phyloP scores from a whole-genome alignment of 2,329 filamentous ascomycete species.

The Furcasterigmium sp. region DNA sequence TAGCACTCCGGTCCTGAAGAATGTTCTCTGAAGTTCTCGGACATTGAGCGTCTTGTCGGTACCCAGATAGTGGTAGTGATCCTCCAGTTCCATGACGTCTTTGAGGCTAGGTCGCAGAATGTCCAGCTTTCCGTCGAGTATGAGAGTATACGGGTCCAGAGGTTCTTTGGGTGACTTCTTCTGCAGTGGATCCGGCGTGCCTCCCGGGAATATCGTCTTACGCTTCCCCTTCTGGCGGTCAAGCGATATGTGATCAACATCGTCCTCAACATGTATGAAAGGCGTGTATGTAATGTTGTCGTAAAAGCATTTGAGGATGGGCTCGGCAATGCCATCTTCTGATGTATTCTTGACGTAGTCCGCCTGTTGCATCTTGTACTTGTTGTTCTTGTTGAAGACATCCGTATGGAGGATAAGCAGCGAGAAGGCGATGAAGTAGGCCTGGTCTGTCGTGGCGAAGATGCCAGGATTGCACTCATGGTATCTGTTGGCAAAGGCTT shows the following conservation, averaged over 20 bases:
- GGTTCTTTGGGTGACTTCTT: conserved; percentile 71
- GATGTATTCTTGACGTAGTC: conserved; percentile 95
- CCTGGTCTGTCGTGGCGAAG: conserved; percentile 83
- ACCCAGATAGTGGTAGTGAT: conserved; percentile 84
- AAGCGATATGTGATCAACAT: conserved; percentile 70
- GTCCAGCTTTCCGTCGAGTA: conserved; percentile 85
- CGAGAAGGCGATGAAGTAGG: conserved; percentile 98
- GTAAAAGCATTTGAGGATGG: conserved; percentile 93
- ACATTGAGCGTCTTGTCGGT: conserved; percentile 72
- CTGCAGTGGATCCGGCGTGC: conserved; percentile 53
- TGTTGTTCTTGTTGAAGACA: conserved; percentile 99
- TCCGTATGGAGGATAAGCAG: conserved; percentile 95
- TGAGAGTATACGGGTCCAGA: conserved; percentile 90
- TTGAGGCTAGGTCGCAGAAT: conserved; percentile 77
- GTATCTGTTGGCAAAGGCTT: conserved; percentile 93
- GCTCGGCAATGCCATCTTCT: conserved; percentile 87
- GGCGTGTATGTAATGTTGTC: conserved; percentile 98
- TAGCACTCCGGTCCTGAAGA: conserved; percentile 84
- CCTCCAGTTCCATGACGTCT: conserved; percentile 88
- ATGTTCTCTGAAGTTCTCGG: conserved; percentile 77
- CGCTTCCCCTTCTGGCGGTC: conserved; percentile 72
- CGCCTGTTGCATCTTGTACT: conserved; percentile 94
- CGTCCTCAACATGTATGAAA: conserved; percentile 96
- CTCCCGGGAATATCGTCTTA: conserved; percentile 62
- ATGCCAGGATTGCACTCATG: conserved; percentile 98